Evolutionary conservation across 139 green algal species (phyloP), one percentile per base, ranked within the genome.

Genomic region (Marvania coccoides): DNA sequence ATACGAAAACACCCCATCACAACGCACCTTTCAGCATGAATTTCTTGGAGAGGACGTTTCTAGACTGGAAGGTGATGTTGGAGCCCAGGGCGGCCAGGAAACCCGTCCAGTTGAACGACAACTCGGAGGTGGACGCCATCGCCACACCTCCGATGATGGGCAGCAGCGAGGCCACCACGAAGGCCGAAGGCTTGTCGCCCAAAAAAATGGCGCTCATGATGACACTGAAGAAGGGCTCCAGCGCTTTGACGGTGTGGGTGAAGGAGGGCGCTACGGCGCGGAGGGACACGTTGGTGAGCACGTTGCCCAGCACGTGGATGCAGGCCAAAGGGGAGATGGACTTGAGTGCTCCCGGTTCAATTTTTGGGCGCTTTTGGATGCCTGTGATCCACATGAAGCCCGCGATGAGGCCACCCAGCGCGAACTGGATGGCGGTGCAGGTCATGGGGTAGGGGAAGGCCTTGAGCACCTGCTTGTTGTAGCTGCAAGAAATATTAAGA

Each of bases 211-310:
- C 62, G 6, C 82, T 93, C 54, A 98, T 79, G 23, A 89, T 14
- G 55, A 98, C 93, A 0, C 77, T 90, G 79, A 98, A 98, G 79
- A 97, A 92, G 12, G 93, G 93, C 79, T 98, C 93, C 77, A 95
- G 85, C 1, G 93, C 91, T 81, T 99, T 99, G 72, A 99, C 96
- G 36, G 94, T 99, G 85, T 99, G 95, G 7, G 94, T 99, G 86
- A 99, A 99, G 54, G 86, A 96, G 14, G 98, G 93, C 0, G 95
- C 91, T 45, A 99, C 95, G 19, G 86, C 79, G 34, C 95, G 91
- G 39, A 99, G 83, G 59, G 70, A 88, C 45, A 99, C 73, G 72
- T 99, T 99, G 70, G 94, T 99, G 26, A 99, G 83, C 67, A 91
- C 39, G 74, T 99, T 99, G 61, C 95, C 94, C 42, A 99, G 71